These are phyloP conservation scores for Blepharisma stoltei DNA, from an alignment of 73 alveolate genomes.

Conservation along the genomic window DNA sequence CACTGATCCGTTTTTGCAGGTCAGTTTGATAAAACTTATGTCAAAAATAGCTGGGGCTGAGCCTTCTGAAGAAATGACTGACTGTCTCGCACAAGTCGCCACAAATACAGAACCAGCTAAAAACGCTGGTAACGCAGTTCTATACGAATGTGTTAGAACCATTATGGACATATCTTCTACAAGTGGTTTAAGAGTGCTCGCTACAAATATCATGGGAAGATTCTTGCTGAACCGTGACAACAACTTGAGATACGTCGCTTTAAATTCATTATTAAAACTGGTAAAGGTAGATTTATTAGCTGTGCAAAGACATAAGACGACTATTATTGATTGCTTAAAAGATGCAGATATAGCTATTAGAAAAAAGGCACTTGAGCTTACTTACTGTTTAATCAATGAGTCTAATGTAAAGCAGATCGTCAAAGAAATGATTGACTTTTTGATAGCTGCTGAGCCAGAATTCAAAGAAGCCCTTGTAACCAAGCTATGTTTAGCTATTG, in stretches of 20 bases:
- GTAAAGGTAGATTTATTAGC: slow-evolving; percentile 91
- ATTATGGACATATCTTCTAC: slow-evolving; percentile 95
- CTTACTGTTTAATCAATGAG: slow-evolving; percentile 79
- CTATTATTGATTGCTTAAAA: slow-evolving; percentile 85
- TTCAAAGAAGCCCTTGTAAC: slow-evolving; percentile 86
- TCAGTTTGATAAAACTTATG: slow-evolving; percentile 40
- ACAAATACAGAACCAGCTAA: slow-evolving; percentile 66
- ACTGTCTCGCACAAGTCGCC: slow-evolving; percentile 94
- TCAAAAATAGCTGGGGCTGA: slow-evolving; percentile 46
- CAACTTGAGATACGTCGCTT: slow-evolving; percentile 90
- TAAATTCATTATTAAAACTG: slow-evolving; percentile 80
- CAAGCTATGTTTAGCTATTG: slow-evolving; percentile 79
- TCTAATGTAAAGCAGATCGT: slow-evolving; percentile 76
- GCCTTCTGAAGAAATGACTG: slow-evolving; percentile 96
- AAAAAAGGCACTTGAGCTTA: slow-evolving; percentile 92
- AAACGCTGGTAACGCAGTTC: slow-evolving; percentile 85
- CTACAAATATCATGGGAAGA: slow-evolving; percentile 82
- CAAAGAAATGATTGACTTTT: slow-evolving; percentile 84
- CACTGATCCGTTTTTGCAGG: slow-evolving; percentile 99
- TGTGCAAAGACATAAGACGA: slow-evolving; percentile 92
- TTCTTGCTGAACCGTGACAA: slow-evolving; percentile 85
- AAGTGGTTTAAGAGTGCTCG: slow-evolving; percentile 84
- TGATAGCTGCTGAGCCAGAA: slow-evolving; percentile 87
- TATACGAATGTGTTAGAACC: slow-evolving; percentile 98
- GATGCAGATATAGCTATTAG: slow-evolving; percentile 90